Percentiles rank a stretch among this genome's conserved stretches.
Conservation (phyloP, 1,284 basidiomycete genomes). For the Moesziomyces antarcticus region DNA sequence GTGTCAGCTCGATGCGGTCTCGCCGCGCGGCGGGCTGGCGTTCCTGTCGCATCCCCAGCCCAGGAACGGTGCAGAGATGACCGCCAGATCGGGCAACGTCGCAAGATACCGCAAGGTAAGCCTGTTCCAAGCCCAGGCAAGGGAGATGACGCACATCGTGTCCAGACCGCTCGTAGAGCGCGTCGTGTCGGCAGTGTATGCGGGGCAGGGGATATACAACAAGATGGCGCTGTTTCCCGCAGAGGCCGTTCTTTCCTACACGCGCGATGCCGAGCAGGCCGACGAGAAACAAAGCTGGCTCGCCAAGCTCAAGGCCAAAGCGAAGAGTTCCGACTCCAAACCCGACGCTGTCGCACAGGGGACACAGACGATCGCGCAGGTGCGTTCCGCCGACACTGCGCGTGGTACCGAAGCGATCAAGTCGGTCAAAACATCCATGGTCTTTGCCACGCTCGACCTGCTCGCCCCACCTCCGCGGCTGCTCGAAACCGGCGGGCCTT, state of each 20-base stretch:
- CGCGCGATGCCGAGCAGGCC: not conserved
- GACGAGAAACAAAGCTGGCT: conserved; percentile 22
- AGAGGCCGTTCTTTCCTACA: conserved; percentile 37
- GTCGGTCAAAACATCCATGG: conserved; percentile 27
- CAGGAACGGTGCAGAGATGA: conserved; percentile 23
- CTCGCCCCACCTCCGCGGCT: conserved; percentile 38
- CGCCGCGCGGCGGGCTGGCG: conserved; percentile 4
- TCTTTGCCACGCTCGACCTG: conserved; percentile 41
- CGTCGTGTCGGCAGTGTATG: conserved; percentile 28
- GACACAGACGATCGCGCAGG: conserved; percentile 3
- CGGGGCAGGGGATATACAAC: conserved; percentile 12
- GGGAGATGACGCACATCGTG: conserved; percentile 40
- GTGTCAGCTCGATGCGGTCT: not conserved
- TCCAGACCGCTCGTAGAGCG: conserved; percentile 38
- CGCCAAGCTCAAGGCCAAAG: conserved; percentile 23
- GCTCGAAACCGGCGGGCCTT: conserved; percentile 32
- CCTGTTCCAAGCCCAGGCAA: conserved; percentile 32
- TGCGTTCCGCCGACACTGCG: conserved; percentile 10
- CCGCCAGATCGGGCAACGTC: conserved; percentile 20
- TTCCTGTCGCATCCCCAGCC: conserved; percentile 32
- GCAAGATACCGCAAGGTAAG: conserved; percentile 19
- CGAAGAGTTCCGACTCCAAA: conserved; percentile 9
- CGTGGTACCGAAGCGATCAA: too few relatives aligned
- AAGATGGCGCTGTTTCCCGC: conserved; percentile 28
- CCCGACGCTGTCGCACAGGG: not conserved